phyloP scores from a whole-genome alignment of 192 early-diverging fungal species.

The Coemansia sp. region DNA sequence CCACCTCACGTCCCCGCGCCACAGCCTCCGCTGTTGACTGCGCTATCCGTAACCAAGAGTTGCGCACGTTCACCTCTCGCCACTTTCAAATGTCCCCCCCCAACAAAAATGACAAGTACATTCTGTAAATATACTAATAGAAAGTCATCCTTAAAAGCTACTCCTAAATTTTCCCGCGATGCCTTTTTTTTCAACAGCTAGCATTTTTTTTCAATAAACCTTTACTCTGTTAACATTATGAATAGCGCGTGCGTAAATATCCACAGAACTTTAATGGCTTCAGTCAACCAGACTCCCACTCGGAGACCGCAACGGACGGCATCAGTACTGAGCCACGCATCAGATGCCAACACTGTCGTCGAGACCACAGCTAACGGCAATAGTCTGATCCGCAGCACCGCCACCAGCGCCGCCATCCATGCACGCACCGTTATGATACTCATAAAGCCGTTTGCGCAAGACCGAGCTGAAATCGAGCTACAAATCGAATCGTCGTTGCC shows the following conservation, averaged over 20 bases:
- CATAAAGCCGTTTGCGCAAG: constrained; percentile 5
- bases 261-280: neutral
- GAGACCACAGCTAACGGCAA: neutral
- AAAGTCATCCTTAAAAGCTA: neutral
- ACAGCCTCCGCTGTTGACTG: neutral
- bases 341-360: constrained; percentile 13
- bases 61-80: neutral
- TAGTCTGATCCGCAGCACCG: neutral
- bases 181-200: neutral
- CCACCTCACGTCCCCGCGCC: neutral
- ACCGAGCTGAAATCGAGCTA: neutral
- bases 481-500: neutral
- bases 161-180: no score
- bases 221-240: neutral
- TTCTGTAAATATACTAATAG: neutral
- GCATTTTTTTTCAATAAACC: neutral
- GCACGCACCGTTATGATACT: constrained; percentile 10
- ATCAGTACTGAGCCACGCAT: neutral
- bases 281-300: neutral
- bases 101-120: neutral
- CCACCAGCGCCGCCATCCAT: neutral
- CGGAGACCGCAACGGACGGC: constrained; percentile 2
- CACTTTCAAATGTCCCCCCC: neutral
- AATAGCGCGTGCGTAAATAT: neutral
- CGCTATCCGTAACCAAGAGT: neutral